Conservation (phyloP, 1,284 basidiomycete species). For the Schizophyllum commune region DNA sequence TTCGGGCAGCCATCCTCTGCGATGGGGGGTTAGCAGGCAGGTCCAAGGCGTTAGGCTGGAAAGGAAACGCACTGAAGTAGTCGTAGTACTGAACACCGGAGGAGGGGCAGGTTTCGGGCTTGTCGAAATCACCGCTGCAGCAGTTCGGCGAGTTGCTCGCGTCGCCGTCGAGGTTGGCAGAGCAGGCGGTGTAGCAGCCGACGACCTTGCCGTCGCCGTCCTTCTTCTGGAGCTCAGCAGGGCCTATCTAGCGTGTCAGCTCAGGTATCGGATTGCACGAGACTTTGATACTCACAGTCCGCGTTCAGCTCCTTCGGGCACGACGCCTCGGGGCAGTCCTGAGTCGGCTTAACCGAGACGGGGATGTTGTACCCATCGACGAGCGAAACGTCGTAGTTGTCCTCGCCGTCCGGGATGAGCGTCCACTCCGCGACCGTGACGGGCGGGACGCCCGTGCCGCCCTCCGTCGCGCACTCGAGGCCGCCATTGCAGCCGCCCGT, state of each 20-base stretch:
- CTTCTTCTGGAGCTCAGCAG: conserved; percentile 26
- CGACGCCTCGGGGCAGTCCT: conserved; percentile 25
- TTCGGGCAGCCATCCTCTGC: conserved; percentile 32
- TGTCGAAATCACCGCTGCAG: conserved; percentile 11
- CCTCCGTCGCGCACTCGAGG: neutral
- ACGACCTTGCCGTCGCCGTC: conserved; percentile 26
- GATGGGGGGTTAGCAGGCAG: neutral
- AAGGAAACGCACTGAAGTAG: conserved; percentile 33
- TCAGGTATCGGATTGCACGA: too few relatives aligned
- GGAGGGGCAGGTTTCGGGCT: conserved; percentile 29
- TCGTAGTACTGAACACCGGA: conserved; percentile 36
- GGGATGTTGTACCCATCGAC: conserved; percentile 36
- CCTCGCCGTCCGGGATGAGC: conserved; percentile 3
- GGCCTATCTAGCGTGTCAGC: conserved; percentile 18
- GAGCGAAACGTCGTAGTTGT: conserved; percentile 14
- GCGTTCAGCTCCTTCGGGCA: conserved; percentile 33
- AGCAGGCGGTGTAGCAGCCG: conserved; percentile 38
- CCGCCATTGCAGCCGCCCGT: conserved; percentile 6
- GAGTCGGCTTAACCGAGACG: conserved; percentile 26
- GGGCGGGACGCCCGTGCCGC: conserved; percentile 23
- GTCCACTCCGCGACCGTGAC: conserved; percentile 29
- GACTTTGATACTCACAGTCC: conserved; percentile 17
- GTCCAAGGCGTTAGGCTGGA: conserved; percentile 1
- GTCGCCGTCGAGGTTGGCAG: conserved; percentile 22
- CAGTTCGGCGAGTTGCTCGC: conserved; percentile 7